Evolutionary conservation across 345 rosid species (phyloP), one percentile per base, ranked within the genome.

Genomic region (Euclidium syriacum): DNA sequence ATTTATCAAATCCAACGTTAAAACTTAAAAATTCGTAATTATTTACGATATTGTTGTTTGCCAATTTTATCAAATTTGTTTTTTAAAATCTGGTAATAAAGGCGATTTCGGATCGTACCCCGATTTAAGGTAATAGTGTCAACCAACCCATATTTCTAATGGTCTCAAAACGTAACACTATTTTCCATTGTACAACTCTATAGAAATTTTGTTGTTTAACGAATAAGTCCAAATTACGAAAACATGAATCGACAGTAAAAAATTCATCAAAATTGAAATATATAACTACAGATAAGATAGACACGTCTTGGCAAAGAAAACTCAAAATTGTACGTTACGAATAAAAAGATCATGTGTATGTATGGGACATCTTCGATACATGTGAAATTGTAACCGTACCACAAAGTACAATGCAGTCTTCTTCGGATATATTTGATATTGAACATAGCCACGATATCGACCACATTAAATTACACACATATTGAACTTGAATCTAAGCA

Each of bases 391-490:
- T 47, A 67, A 47, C 17, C 47, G 54, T 54, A 27, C 48, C 7
- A 51, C 42, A 25, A 52, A 11, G 11, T 41, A 24, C 53, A 68
- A n/a, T 58, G 54, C 47, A 51, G 16, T 30, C 22, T 39, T 51
- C 16, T 15, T 15, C 20, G 38, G 10, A 55, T 36, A 36, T 27
- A 25, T 54, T n/a, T 16, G 17, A 16, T 14, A 16, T 20, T 40
- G 61, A 68, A 68, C 54, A 39, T 51, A 33, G 38, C 73, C 67
- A 23, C 48, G 36, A 59, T 51, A 18, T 50, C 50, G 39, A 68
- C 44, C 46, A 68, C 47, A 68, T 59, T 40, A 64, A 67, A 30
- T 10, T 11, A 55, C 22, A 23, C 15, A 55, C 3, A 36, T 23
- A 36, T n/a, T n/a, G n/a, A n/a, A n/a, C n/a, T n/a, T 29, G 33